These are phyloP conservation scores for Haematococcus lacustris DNA, from an alignment of 139 green algal species.

Conservation along the genomic window DNA sequence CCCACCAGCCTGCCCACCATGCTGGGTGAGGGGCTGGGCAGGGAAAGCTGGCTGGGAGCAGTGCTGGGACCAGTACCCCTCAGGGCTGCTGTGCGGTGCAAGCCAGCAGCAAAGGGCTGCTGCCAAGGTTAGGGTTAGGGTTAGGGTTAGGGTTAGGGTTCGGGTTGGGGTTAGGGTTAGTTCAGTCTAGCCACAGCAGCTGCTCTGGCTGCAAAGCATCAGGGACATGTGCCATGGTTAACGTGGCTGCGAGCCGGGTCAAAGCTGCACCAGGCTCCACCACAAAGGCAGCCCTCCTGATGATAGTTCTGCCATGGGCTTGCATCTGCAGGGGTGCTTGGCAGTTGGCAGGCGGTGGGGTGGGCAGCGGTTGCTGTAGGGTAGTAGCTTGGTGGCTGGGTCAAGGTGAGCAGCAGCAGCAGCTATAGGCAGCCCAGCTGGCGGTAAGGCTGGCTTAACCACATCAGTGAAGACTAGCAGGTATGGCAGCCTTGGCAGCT, in stretches of 20 bases:
- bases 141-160: not conserved
- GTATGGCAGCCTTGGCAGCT: not conserved
- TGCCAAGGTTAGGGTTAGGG: not conserved
- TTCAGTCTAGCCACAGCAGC: not conserved
- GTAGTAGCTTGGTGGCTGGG: too few relatives aligned
- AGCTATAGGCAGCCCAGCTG: too few relatives aligned
- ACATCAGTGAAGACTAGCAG: not conserved
- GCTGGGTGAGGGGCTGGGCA: conserved; percentile 9
- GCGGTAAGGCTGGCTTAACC: not conserved
- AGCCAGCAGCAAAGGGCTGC: not conserved
- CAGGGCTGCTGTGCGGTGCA: not conserved
- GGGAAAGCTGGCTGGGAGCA: too few relatives aligned
- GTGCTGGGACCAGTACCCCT: too few relatives aligned
- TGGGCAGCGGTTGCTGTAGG: too few relatives aligned
- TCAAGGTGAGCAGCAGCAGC: too few relatives aligned
- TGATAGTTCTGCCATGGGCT: too few relatives aligned
- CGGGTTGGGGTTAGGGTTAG: not conserved
- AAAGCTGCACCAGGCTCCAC: too few relatives aligned
- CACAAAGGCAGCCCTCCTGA: too few relatives aligned
- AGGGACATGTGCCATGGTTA: not conserved
- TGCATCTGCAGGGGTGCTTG: too few relatives aligned
- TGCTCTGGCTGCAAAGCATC: not conserved
- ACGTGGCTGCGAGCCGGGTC: too few relatives aligned
- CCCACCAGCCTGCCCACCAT: conserved; percentile 42
- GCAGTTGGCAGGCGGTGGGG: too few relatives aligned